Conservation (phyloP, 164 flowering plant genomes). For the Piper betle region DNA sequence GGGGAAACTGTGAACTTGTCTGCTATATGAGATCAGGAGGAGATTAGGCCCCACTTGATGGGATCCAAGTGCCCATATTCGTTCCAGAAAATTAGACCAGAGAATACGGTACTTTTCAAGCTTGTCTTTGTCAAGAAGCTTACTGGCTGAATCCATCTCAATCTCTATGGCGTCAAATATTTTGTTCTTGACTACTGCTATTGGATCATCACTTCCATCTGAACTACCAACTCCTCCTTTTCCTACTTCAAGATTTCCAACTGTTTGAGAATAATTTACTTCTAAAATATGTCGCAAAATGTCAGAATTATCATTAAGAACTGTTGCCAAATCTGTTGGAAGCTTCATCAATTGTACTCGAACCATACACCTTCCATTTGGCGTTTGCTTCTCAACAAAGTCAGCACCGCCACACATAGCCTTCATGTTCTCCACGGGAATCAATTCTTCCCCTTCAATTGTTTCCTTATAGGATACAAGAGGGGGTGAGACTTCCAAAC, state of each 20-base stretch:
- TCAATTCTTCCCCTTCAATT: conserved; percentile 51
- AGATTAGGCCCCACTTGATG: conserved; percentile 75
- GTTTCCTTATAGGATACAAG: conserved; percentile 87
- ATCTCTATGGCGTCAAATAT: conserved; percentile 54
- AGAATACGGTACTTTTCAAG: conserved; percentile 39
- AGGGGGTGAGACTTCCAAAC: conserved; percentile 75
- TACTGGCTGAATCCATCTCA: conserved; percentile 23
- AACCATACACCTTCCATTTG: conserved; percentile 71
- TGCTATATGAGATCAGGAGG: conserved; percentile 48
- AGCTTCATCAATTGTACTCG: conserved; percentile 68
- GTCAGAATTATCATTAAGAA: conserved; percentile 72
- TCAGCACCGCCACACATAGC: conserved; percentile 30
- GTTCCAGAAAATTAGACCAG: conserved; percentile 51
- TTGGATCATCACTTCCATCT: conserved; percentile 35
- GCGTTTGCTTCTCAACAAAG: conserved; percentile 54
- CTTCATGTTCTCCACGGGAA: conserved; percentile 41
- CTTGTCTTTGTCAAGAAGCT: conserved; percentile 40
- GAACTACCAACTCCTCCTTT: conserved; percentile 16
- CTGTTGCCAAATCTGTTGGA: conserved; percentile 51
- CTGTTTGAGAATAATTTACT: conserved; percentile 33
- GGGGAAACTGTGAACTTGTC: conserved; percentile 6
- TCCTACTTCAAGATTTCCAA: conserved; percentile 11
- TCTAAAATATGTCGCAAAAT: conserved; percentile 50
- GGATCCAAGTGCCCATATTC: conserved; percentile 92
- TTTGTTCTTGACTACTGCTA: conserved; percentile 45